Evolutionary conservation across 108 stramenopile species (phyloP).

Genomic region (Tribonema minus): DNA sequence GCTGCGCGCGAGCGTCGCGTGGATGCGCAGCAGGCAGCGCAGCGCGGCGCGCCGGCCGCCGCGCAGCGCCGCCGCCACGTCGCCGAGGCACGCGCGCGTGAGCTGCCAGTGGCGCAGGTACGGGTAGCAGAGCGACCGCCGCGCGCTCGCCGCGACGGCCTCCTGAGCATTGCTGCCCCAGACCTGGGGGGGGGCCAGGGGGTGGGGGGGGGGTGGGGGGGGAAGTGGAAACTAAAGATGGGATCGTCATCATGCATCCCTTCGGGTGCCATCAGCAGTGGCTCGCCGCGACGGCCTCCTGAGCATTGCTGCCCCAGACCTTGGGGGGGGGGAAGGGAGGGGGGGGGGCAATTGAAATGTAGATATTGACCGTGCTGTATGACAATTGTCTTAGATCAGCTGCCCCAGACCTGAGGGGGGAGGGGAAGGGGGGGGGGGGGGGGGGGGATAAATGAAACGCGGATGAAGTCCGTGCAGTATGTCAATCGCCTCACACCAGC

Average conservation of each 20-base stretch:
- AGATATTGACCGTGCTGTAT: too few relatives aligned
- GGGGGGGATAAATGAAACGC: too few relatives aligned
- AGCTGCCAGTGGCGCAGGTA: constrained; percentile 72
- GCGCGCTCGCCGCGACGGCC: constrained; percentile 29
- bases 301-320: constrained; percentile 25
- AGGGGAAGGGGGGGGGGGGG: too few relatives aligned
- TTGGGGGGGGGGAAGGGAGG: too few relatives aligned
- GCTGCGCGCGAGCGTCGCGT: constrained; percentile 69
- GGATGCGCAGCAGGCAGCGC: constrained; percentile 70
- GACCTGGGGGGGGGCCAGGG: too few relatives aligned
- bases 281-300: constrained; percentile 9
- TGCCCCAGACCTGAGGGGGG: constrained; percentile 28
- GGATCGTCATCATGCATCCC: too few relatives aligned
- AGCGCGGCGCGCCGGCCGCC: constrained; percentile 60
- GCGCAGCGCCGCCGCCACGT: constrained; percentile 61
- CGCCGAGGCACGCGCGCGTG: constrained; percentile 35
- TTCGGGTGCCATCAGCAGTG: too few relatives aligned
- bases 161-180: constrained; percentile 30
- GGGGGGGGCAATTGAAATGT: too few relatives aligned
- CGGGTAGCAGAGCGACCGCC: constrained; percentile 78
- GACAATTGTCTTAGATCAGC: constrained; percentile 1
- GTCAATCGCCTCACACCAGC: too few relatives aligned
- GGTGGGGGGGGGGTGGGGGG: too few relatives aligned
- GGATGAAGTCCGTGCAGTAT: too few relatives aligned
- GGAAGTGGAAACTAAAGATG: too few relatives aligned